Evolutionary conservation across 116 monocot genomes (phyloP), one percentile per base, ranked within the genome.

Genomic region (Thalassia testudinum): DNA sequence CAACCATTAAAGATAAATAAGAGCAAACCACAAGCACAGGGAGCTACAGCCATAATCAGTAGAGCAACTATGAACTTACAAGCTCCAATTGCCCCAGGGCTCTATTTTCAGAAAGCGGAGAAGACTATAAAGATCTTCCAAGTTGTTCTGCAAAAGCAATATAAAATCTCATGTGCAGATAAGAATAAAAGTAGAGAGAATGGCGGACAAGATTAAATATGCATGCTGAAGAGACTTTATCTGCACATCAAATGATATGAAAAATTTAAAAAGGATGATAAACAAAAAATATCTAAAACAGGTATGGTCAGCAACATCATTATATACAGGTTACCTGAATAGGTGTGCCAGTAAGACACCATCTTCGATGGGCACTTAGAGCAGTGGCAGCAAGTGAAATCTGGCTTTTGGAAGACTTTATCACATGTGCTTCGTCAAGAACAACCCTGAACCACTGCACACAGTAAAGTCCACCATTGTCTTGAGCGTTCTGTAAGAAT

Each of bases 321-420:
- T 10, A 34, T 34, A 10, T 34, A 5, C 30, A n/a, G 15, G 19
- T 60, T 59, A 92, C 92, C 92, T 95, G 95, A 63, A 95, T 85
- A 49, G 95, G 95, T 17, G 95, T 88, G 21, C 95, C 95, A 24
- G 95, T 83, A 30, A 95, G 88, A 66, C 95, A 95, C 95, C 95
- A 95, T 30, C 95, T 64, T 55, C 74, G 60, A 49, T 79, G 78
- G 49, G 83, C 88, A 59, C 42, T 45, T 43, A 95, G 69, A 60
- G 76, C 56, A 66, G 88, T 52, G 37, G 85, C 75, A 54, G 95
- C 95, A 8, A 70, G 52, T 30, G 95, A 88, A 37, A 88, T 67
- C 62, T 81, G 85, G 65, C 88, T 88, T 68, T 79, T 88, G 14
- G 88, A 73, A 30, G 88, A 88, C 65, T 95, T 95, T 52, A 95